Evolutionary conservation across 2,329 filamentous ascomycete genomes (phyloP).

Genomic region (Ceratocystis alfenasii): DNA sequence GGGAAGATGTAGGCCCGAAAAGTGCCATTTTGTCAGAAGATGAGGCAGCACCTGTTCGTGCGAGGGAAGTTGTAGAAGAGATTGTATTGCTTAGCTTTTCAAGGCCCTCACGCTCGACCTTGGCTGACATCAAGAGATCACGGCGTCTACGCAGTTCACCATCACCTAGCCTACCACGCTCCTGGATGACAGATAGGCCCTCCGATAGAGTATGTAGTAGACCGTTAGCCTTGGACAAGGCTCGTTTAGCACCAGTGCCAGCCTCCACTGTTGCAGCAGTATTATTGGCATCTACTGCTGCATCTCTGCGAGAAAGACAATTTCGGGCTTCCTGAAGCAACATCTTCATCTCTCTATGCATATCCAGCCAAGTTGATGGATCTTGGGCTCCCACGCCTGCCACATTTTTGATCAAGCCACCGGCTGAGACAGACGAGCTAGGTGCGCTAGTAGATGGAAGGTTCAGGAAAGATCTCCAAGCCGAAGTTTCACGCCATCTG

Average conservation of each 20-base stretch:
- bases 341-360: constrained; percentile 61
- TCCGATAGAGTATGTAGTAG: constrained; percentile 53
- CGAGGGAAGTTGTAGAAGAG: constrained; percentile 30
- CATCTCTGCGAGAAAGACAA: constrained; percentile 56
- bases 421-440: constrained; percentile 39
- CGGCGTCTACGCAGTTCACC: constrained; percentile 61
- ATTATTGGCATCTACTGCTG: constrained; percentile 32
- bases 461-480: constrained; percentile 63
- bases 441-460: constrained; percentile 45
- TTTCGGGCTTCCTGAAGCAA: constrained; percentile 55
- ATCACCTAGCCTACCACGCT: constrained; percentile 49
- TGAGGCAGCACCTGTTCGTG: constrained; percentile 33
- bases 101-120: constrained; percentile 63
- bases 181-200: constrained; percentile 48
- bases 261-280: constrained; percentile 45
- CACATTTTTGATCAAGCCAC: constrained; percentile 33
- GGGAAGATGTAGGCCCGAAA: constrained; percentile 31
- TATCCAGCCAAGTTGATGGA: constrained; percentile 62
- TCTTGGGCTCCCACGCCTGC: constrained; percentile 38
- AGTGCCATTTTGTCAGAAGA: constrained; percentile 41
- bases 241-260: constrained; percentile 61
- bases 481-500: constrained; percentile 60
- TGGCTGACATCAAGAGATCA: constrained; percentile 57
- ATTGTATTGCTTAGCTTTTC: constrained; percentile 57
- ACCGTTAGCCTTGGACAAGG: constrained; percentile 55